Base-by-base conservation (phyloP, 1,284 basidiomycete species). In the Ustilago hordei region DNA sequence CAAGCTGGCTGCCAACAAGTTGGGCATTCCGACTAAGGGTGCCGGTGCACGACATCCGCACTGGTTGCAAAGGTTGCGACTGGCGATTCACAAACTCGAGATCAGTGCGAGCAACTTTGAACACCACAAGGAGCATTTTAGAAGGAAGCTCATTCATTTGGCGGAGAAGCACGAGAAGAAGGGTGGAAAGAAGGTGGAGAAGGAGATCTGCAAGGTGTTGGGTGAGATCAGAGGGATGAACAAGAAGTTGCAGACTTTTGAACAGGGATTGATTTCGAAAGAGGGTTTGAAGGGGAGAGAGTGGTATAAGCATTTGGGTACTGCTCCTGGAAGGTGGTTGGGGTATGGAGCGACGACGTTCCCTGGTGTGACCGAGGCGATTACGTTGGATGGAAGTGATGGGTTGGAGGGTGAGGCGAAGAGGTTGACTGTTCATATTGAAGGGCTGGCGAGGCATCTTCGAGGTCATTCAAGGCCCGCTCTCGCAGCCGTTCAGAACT, bases 271-370 rank as follows among this genome's bases (percentile, higher is more conserved):
- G 87, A 91, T 96, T 78, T 91, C 91, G 6, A 34, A 52, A 8
- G 88, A 92, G 78, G 95, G 95, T 0, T 88, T 93, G 57, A 91
- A 85, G 55, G 84, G 86, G 4, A 53, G 88, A 39, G 91, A 93
- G 84, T 95, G 94, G 94, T 95, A 91, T 85, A 89, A 89, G 83
- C 93, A 95, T 87, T 89, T 96, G 58, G 93, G 90, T 47, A 93
- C 95, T 41, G 93, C 94, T 6, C 95, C 95, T 8, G 95, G 95
- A 32, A 92, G 92, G 81, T 95, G 92, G 91, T 89, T 94, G 35
- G 87, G 94, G 4, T 95, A 96, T 82, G 94, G 93, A 36, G 93
- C 93, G 8, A 94, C 93, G 1, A 93, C 93, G 2, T 89, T 95
- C 82, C 95, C 94, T 8, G 93, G 90, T 17, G 88, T 95, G 52